phyloP scores from a whole-genome alignment of 1,139 yeast species.

The Petasospora rhodanensis region DNA sequence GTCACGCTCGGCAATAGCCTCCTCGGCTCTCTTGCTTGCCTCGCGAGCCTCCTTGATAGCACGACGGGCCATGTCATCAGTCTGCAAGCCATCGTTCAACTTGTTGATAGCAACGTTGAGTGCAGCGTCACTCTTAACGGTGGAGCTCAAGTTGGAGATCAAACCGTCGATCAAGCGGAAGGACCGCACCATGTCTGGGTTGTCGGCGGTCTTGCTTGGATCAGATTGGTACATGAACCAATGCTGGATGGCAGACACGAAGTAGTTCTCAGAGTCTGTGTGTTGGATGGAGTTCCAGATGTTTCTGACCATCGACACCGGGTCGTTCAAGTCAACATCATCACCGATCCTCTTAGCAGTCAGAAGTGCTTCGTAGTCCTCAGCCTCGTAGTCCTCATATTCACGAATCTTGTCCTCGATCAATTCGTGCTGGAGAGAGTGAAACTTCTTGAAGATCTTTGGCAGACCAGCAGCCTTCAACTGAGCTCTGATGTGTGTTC shows the following conservation, averaged over 20 bases:
- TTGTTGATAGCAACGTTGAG: slow-evolving; percentile 81
- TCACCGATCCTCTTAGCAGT: slow-evolving; percentile 58
- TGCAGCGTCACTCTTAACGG: slow-evolving; percentile 66
- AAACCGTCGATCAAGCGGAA: slow-evolving; percentile 79
- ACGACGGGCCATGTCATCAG: slow-evolving; percentile 84
- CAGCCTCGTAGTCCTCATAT: slow-evolving; percentile 61
- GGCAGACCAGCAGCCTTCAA: slow-evolving; percentile 73
- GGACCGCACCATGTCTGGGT: slow-evolving; percentile 55
- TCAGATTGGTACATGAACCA: slow-evolving; percentile 70
- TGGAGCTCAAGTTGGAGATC: slow-evolving; percentile 67
- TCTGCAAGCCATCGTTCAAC: slow-evolving; percentile 70
- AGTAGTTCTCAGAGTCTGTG: slow-evolving; percentile 66
- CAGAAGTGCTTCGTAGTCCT: slow-evolving; percentile 65
- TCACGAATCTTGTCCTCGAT: slow-evolving; percentile 63
- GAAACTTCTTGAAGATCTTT: slow-evolving; percentile 58
- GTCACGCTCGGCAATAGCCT: slow-evolving; percentile 82
- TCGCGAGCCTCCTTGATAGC: slow-evolving; percentile 73
- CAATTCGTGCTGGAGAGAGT: slow-evolving; percentile 55
- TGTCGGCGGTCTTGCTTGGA: slow-evolving; percentile 38
- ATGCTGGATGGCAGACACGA: slow-evolving; percentile 80
- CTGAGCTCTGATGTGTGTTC: slow-evolving; percentile 75
- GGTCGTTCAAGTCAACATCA: slow-evolving; percentile 65
- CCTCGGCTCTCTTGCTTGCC: slow-evolving; percentile 65
- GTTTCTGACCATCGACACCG: slow-evolving; percentile 62
- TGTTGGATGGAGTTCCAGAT: slow-evolving; percentile 71